Conservation (phyloP, 495 filamentous ascomycete genomes). For the Aspergillus heteromorphus region DNA sequence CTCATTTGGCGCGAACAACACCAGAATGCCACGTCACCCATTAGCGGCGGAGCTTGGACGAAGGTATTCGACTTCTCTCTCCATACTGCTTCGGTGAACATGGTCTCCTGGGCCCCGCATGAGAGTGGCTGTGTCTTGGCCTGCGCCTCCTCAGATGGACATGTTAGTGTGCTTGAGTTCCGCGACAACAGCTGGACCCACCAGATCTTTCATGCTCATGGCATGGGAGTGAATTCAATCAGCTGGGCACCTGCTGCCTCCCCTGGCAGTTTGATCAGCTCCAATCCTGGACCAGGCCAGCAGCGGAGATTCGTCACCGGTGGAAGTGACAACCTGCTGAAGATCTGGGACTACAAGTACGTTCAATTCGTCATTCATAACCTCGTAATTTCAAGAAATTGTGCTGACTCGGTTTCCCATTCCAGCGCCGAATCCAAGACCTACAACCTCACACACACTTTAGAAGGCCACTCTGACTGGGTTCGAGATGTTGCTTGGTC, state of each 20-base stretch:
- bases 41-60: conserved; percentile 57
- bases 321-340: conserved; percentile 85
- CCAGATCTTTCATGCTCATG: conserved; percentile 85
- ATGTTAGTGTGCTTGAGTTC: conserved; percentile 90
- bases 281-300: conserved; percentile 54
- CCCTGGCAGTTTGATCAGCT: conserved; percentile 74
- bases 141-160: conserved; percentile 88
- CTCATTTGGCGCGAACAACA: conserved; percentile 93
- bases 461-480: conserved; percentile 87
- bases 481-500: conserved; percentile 97
- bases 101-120: conserved; percentile 94
- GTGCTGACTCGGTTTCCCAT: conserved; percentile 1
- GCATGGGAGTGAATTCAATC: conserved; percentile 87
- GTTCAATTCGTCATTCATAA: conserved; percentile 4
- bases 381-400: background rate
- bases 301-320: conserved; percentile 85
- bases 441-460: conserved; percentile 52
- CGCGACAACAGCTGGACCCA: conserved; percentile 85
- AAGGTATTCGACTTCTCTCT: conserved; percentile 84
- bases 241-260: conserved; percentile 84
- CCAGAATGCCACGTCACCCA: conserved; percentile 38
- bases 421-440: conserved; percentile 46
- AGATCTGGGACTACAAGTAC: conserved; percentile 75
- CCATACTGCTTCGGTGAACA: conserved; percentile 92
- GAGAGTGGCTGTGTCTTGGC: conserved; percentile 92